Conservation (phyloP, 2,329 filamentous ascomycete species). For the Seiridium cupressi region DNA sequence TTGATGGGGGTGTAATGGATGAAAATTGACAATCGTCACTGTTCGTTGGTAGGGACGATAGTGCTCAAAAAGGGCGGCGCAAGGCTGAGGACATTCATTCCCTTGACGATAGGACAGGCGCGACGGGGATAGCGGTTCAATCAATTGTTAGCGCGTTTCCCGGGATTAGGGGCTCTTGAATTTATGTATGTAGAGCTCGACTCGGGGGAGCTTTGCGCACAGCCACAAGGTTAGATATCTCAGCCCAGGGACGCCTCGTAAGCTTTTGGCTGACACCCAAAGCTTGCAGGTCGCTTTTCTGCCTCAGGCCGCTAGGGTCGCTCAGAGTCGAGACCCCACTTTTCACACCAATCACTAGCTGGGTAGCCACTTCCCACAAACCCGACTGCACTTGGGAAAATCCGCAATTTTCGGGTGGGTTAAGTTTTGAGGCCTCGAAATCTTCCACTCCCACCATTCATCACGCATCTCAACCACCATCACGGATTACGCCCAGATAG, state of each 20-base stretch:
- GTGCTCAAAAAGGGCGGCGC: not conserved
- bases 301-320: slow-evolving; percentile 9
- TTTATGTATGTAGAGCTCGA: too few relatives aligned
- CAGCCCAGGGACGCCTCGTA: too few relatives aligned
- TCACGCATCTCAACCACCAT: slow-evolving; percentile 22
- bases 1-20: not conserved
- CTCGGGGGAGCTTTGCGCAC: too few relatives aligned
- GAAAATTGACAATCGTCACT: not conserved
- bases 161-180: too few relatives aligned
- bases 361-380: slow-evolving; percentile 28
- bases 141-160: too few relatives aligned
- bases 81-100: not conserved
- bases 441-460: slow-evolving; percentile 15
- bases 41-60: too few relatives aligned
- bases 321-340: slow-evolving; percentile 1
- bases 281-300: not conserved
- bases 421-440: slow-evolving; percentile 13
- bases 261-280: not conserved
- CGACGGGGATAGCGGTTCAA: too few relatives aligned
- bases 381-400: slow-evolving; percentile 24
- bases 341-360: slow-evolving; percentile 13
- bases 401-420: slow-evolving; percentile 16
- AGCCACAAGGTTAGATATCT: too few relatives aligned
- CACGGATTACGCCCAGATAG: slow-evolving; percentile 30
- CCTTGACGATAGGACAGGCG: not conserved